Base-by-base conservation (phyloP, 306 rosid species). In the Begonia fuchsioides region DNA sequence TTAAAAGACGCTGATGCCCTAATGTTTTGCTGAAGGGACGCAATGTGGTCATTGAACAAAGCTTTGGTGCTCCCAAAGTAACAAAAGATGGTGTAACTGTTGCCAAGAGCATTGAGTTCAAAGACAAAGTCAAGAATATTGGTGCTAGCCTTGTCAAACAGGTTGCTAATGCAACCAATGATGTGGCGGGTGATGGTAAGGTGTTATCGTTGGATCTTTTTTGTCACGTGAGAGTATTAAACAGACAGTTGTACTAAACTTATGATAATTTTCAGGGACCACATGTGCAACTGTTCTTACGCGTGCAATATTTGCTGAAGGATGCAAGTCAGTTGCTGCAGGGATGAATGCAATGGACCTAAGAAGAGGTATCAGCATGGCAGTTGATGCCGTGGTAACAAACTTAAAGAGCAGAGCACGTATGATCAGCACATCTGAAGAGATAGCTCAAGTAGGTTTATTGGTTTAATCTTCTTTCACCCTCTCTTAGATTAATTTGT, bases 271-370 rank as follows among this genome's bases (percentile, higher is more conserved):
- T 26, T 1, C 71, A 74, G 80, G 80, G 32, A 74, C 80, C 51
- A 74, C 80, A n/a, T 74, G 80, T 66, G 80, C 80, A 10, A 74
- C 80, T 2, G 73, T 74, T 12, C 80, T 74, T 49, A 63, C 80
- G 14, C 76, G 73, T 4, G 76, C 76, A 9, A 74, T 74, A 62
- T 74, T 74, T 59, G 50, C 73, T 0, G 80, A 74, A 70, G 80
- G 80, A 51, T 74, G 80, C 67, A 74, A 74, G 61, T 74, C 80
- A 3, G 80, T 74, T 45, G 75, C 82, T 32, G 75, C 82, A 47
- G 75, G 78, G 45, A 58, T 76, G 72, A 76, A 71, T 61, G 75
- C 75, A 1, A 60, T 76, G 82, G 78, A 76, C 65, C 47, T 76
- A 19, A 71, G 82, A 56, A 72, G 75, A 47, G 82, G 78, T 5